Evolutionary conservation across 2,329 filamentous ascomycete species (phyloP).

Genomic region (Epichloe sibirici): DNA sequence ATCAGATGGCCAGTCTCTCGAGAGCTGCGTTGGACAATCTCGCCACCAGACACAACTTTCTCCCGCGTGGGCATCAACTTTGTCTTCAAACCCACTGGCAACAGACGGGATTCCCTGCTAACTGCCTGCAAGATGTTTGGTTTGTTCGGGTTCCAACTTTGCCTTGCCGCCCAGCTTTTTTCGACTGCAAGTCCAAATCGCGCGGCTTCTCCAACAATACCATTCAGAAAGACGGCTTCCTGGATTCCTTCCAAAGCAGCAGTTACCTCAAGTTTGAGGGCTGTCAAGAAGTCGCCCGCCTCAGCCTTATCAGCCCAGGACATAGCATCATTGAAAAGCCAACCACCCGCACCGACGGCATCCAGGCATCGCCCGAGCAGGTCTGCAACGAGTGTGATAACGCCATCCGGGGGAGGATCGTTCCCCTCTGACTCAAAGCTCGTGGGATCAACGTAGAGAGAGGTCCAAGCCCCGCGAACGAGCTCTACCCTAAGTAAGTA

Average conservation of each 20-base stretch:
- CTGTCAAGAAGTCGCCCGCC: conserved; percentile 50
- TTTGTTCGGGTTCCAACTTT: conserved; percentile 24
- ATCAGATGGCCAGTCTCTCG: conserved; percentile 68
- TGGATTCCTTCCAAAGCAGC: conserved; percentile 61
- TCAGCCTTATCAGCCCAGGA: conserved; percentile 38
- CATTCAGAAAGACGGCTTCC: conserved; percentile 53
- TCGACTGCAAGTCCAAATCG: conserved; percentile 39
- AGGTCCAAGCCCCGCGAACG: conserved; percentile 63
- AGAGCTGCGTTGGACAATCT: conserved; percentile 54
- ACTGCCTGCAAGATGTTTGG: conserved; percentile 30
- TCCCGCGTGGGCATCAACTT: conserved; percentile 35
- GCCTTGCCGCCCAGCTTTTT: conserved; percentile 18
- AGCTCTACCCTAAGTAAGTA: conserved; percentile 62
- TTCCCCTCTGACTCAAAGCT: conserved; percentile 29
- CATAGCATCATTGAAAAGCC: conserved; percentile 52
- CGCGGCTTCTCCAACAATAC: conserved; percentile 53
- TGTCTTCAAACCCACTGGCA: conserved; percentile 64
- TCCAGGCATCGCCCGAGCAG: conserved; percentile 64
- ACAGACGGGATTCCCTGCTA: conserved; percentile 34
- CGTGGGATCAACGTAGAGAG: conserved; percentile 52
- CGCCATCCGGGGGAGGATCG: conserved; percentile 49
- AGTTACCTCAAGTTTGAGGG: conserved; percentile 55
- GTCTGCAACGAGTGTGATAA: conserved; percentile 58
- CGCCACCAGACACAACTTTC: conserved; percentile 57
- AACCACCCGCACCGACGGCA: conserved; percentile 61